Evolutionary conservation across 257 asterid species (phyloP).

Genomic region (Salvia rosmarinus): DNA sequence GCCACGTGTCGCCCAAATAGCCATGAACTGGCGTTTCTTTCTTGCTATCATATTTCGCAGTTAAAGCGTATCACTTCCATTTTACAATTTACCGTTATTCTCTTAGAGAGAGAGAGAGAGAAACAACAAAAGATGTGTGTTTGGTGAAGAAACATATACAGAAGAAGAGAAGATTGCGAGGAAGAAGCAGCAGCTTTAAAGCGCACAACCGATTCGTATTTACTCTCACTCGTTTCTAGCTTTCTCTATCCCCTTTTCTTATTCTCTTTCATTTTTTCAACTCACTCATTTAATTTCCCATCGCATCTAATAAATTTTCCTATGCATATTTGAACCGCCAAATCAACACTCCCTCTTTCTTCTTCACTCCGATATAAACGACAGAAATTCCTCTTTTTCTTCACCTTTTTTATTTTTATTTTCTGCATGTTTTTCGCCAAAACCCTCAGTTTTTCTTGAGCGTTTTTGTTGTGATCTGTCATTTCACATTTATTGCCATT

Average conservation of each 20-base stretch:
- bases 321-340: too few relatives aligned
- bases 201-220: slow-evolving; percentile 46
- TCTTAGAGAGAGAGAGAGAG: not conserved
- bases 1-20: slow-evolving; percentile 47
- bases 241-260: slow-evolving; percentile 29
- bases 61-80: slow-evolving; percentile 49
- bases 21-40: slow-evolving; percentile 38
- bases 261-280: slow-evolving; percentile 22
- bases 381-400: not conserved
- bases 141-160: slow-evolving; percentile 27
- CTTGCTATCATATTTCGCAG: slow-evolving; percentile 32
- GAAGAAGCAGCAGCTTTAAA: slow-evolving; percentile 9
- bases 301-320: not conserved
- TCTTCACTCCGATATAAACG: not conserved
- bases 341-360: too few relatives aligned
- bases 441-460: too few relatives aligned
- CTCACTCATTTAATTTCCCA: slow-evolving; percentile 32
- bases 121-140: slow-evolving; percentile 14
- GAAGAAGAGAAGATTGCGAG: not conserved
- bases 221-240: slow-evolving; percentile 46
- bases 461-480: too few relatives aligned
- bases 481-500: not conserved
- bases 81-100: slow-evolving; percentile 32
- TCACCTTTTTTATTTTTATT: not conserved
- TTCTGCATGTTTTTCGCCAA: slow-evolving; percentile 14